A percentile compares a stretch with the other conserved stretches of the same genome.
Conservation (phyloP, 768 basidiomycete genomes). For the Macrocybe gigantea region DNA sequence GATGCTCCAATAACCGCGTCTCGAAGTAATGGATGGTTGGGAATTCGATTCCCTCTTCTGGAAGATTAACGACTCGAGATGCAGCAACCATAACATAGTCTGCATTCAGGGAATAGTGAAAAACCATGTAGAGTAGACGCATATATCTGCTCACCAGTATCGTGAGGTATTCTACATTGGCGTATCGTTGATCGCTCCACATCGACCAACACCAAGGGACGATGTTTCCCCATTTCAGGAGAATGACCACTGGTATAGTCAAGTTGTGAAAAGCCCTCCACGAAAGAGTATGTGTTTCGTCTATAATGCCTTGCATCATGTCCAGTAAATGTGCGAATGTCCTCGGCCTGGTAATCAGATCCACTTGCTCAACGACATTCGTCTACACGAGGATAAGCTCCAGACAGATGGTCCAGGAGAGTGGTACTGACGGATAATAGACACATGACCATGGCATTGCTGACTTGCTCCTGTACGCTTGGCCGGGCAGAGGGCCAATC, state of each 20-base stretch:
- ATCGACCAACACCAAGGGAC: conserved; percentile 62
- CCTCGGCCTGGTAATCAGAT: too few relatives aligned
- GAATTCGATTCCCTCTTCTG: too few relatives aligned
- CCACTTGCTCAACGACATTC: too few relatives aligned
- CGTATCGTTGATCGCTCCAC: conserved; percentile 51
- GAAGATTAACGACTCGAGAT: conserved; percentile 20
- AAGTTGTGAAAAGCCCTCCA: conserved; percentile 9
- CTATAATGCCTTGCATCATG: not conserved
- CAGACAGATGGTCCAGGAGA: too few relatives aligned
- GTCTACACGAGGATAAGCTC: too few relatives aligned
- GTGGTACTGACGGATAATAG: too few relatives aligned
- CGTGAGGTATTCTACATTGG: conserved; percentile 43
- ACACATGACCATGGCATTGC: too few relatives aligned
- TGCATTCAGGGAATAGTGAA: conserved; percentile 12
- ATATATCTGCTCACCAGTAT: conserved; percentile 34
- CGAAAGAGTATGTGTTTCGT: not conserved
- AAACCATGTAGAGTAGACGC: not conserved
- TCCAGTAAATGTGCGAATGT: not conserved
- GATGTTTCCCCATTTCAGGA: conserved; percentile 54
- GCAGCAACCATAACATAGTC: conserved; percentile 51
- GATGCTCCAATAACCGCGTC: not conserved
- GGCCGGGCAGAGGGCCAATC: too few relatives aligned
- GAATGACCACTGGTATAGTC: conserved; percentile 39
- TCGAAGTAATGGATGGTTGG: not conserved
- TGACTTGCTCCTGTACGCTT: too few relatives aligned